These are phyloP conservation scores for Eimeria maxima DNA, from an alignment of 169 alveolate species.

Conservation along the genomic window DNA sequence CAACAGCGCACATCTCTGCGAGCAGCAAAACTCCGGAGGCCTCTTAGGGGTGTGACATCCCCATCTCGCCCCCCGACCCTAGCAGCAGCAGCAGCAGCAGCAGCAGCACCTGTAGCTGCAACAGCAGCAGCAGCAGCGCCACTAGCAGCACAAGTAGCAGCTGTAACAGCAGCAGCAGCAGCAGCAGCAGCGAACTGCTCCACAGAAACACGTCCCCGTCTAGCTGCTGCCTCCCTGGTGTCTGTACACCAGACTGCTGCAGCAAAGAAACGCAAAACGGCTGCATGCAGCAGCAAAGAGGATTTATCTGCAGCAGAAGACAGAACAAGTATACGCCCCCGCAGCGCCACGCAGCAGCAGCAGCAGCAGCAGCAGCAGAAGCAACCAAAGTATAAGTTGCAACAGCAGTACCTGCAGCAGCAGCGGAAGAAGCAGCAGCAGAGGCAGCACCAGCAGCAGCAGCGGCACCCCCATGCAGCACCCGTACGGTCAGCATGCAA, in stretches of 20 bases:
- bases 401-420: background rate
- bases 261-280: background rate
- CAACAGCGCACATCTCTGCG: background rate
- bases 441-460: background rate
- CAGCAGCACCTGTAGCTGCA: background rate
- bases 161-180: no score
- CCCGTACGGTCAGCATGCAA: no score
- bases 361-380: background rate
- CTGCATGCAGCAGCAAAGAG: background rate
- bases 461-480: no score
- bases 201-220: background rate
- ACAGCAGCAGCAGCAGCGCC: constrained; percentile 11
- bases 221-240: no score
- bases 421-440: background rate
- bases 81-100: background rate
- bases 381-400: background rate
- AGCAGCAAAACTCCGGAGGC: background rate
- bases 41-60: background rate
- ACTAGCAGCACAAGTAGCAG: no score
- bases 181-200: no score
- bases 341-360: background rate
- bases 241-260: background rate
- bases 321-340: background rate
- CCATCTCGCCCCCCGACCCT: background rate
- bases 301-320: no score